These are phyloP conservation scores for Penicillium olsonii DNA, from an alignment of 2,329 filamentous ascomycete species.

Conservation along the genomic window DNA sequence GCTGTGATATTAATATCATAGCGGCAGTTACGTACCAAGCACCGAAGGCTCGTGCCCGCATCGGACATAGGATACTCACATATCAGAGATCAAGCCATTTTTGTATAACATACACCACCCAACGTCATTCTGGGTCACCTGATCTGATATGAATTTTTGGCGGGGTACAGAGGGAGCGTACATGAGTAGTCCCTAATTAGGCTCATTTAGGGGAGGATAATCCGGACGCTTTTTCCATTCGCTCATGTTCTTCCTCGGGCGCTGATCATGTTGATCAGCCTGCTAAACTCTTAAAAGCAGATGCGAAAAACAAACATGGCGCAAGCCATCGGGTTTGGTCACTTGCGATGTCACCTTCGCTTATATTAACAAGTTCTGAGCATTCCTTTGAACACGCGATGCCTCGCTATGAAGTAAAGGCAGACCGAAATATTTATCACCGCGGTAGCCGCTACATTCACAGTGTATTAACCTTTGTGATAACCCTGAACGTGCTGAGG, in stretches of 20 bases:
- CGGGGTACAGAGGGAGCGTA: neutral
- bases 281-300: conserved; percentile 2
- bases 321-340: neutral
- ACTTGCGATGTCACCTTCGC: conserved; percentile 1
- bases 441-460: conserved; percentile 23
- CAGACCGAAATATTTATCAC: conserved; percentile 9
- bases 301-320: conserved; percentile 13
- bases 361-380: neutral
- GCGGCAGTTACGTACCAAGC: conserved; percentile 5
- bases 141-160: conserved; percentile 6
- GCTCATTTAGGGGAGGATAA: conserved; percentile 7
- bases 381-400: neutral
- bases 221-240: conserved; percentile 3
- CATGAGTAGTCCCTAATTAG: conserved; percentile 13
- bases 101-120: conserved; percentile 5
- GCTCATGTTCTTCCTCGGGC: conserved; percentile 11
- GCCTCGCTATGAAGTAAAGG: too few relatives aligned
- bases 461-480: conserved; percentile 5
- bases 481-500: conserved; percentile 9
- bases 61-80: conserved; percentile 5
- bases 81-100: neutral
- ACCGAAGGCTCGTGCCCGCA: neutral
- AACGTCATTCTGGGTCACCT: conserved; percentile 4
- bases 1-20: conserved; percentile 6
- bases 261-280: conserved; percentile 24